These are phyloP conservation scores for Quercus tomentella DNA, from an alignment of 331 rosid genomes.

Conservation along the genomic window DNA sequence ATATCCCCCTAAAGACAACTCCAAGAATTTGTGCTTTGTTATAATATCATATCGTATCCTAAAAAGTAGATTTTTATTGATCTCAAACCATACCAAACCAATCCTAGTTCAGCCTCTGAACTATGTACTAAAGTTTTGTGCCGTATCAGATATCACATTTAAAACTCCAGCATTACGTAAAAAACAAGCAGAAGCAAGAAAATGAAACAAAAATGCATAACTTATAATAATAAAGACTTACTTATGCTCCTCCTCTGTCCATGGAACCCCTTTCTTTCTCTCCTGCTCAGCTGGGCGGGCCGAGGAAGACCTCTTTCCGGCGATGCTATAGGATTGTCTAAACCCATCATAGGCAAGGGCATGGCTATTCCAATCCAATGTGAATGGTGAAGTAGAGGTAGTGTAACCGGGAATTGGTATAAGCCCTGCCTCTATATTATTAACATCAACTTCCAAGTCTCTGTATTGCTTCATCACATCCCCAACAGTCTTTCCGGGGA, in stretches of 20 bases:
- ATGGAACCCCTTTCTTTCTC: slow-evolving; percentile 92
- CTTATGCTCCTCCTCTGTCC: slow-evolving; percentile 99
- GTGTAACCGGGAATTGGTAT: slow-evolving; percentile 71
- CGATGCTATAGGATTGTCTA: slow-evolving; percentile 40
- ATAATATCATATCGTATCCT: neutral
- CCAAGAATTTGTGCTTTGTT: neutral
- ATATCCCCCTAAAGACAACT: neutral
- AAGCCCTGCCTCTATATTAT: slow-evolving; percentile 76
- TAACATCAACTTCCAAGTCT: slow-evolving; percentile 70
- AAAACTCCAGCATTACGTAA: neutral
- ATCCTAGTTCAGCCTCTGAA: neutral
- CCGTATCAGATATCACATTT: neutral
- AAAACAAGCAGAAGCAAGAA: neutral
- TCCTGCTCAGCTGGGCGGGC: slow-evolving; percentile 61
- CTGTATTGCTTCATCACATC: slow-evolving; percentile 73
- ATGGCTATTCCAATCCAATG: slow-evolving; percentile 68
- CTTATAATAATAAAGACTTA: slow-evolving; percentile 23
- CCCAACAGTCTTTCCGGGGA: slow-evolving; percentile 67
- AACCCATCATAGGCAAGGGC: slow-evolving; percentile 53
- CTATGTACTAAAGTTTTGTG: neutral
- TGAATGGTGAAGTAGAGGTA: slow-evolving; percentile 41
- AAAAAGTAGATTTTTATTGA: neutral
- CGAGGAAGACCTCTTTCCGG: slow-evolving; percentile 54
- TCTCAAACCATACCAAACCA: too few species aligned
- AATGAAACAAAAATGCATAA: neutral